Conservation (phyloP, 805 yeast species). For the Metschnikowia koreensis region DNA sequence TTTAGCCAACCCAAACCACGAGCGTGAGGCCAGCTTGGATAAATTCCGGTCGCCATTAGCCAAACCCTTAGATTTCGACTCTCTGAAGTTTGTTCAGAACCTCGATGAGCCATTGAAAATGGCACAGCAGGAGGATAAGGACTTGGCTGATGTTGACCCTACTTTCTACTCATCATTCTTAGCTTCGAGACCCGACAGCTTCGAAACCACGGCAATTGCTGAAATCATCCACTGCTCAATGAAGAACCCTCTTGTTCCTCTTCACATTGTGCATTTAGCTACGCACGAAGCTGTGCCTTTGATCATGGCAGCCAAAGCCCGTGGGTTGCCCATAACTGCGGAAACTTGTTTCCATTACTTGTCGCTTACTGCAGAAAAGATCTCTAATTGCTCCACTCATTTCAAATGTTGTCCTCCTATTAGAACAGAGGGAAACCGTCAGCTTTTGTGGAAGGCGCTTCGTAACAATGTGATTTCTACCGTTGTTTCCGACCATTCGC, state of each 20-base stretch:
- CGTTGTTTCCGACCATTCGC: conserved; percentile 94
- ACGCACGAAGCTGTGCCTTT: conserved; percentile 80
- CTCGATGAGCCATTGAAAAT: conserved; percentile 37
- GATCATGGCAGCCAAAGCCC: conserved; percentile 59
- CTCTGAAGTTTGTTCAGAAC: conserved; percentile 15
- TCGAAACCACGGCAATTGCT: conserved; percentile 81
- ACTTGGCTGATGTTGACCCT: conserved; percentile 53
- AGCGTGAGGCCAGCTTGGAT: conserved; percentile 11
- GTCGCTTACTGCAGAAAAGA: conserved; percentile 71
- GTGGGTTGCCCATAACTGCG: conserved; percentile 65
- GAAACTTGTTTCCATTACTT: conserved; percentile 96
- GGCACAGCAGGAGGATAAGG: conserved; percentile 41
- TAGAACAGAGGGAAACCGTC: conserved; percentile 68
- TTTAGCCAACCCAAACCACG: conserved; percentile 35
- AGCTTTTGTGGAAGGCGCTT: conserved; percentile 76
- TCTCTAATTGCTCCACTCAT: conserved; percentile 75
- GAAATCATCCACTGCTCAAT: conserved; percentile 65
- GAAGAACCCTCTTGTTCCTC: conserved; percentile 55
- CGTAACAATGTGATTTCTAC: conserved; percentile 64
- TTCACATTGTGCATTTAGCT: conserved; percentile 90
- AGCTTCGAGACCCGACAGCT: conserved; percentile 83
- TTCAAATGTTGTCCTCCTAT: conserved; percentile 97
- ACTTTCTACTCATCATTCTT: conserved; percentile 68
- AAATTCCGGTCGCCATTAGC: conserved; percentile 25
- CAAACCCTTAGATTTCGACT: conserved; percentile 19